Evolutionary conservation across 164 flowering plant species (phyloP), one percentile per base, ranked within the genome.

Genomic region (Vitis rotundifolia): DNA sequence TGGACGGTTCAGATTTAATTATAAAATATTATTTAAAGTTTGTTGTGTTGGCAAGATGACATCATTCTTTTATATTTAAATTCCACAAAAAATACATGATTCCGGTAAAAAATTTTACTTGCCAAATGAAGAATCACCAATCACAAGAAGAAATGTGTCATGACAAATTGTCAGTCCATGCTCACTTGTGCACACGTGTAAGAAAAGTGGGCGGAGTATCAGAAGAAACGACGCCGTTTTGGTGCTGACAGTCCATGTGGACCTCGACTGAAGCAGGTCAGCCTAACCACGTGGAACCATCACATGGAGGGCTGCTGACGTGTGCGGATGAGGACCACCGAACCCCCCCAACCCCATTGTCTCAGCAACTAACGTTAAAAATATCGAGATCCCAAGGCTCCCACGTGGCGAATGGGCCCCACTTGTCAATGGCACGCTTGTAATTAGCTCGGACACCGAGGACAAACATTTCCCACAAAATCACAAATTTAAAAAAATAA

Each of bases 351-450:
- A 16, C 11, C 44, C 44, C 44, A 64, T 26, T 71, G 67, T 52
- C 73, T 12, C 67, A 19, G 29, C 52, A 61, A 22, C 31, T 28
- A 68, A 49, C n/a, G 63, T 22, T 26, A 28, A 50, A 66, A 26
- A 19, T 16, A 47, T 14, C 66, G 15, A 54, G 49, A 66, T 59
- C 64, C 66, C 55, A 19, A 62, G 48, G 22, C 49, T n/a, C 9
- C 75, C 71, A 73, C 75, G 76, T 73, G 68, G 7, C 2, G 14
- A 1, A 9, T 52, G 70, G 70, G 37, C 73, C 73, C 69, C 69
- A 69, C 52, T 1, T 1, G 3, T 13, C 66, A 52, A 56, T 75
- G 77, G 73, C 70, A 75, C 1, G 10, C 8, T 13, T 48, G 77
- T 59, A 69, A 64, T 28, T 64, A 59, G 9, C 9, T 8, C 15